Base-by-base conservation (phyloP, 2,329 filamentous ascomycete genomes). In the Diplodia sapinea region DNA sequence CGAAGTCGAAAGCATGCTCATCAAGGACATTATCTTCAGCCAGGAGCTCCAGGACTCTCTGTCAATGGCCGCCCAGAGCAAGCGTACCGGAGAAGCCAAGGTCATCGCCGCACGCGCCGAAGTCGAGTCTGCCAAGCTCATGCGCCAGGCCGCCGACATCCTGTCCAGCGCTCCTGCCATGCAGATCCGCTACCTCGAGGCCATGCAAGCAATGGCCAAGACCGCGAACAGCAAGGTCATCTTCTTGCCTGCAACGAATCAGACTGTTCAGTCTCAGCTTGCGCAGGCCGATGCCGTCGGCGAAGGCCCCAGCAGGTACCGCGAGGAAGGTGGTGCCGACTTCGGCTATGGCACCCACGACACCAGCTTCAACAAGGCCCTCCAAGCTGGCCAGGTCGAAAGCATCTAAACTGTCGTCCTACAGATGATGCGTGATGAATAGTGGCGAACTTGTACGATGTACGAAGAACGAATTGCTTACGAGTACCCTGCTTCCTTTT, bases 201-300 rank as follows among this genome's bases (percentile, higher is more conserved):
- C 95, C 4, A 98, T 98, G 94, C 95, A 98, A 79, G 88, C 92
- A 51, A 99, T 99, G 94, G 95, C 95, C 74, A 98, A 97, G 87
- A 88, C 88, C 0, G 92, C 93, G 57, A 96, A 93, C 81, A 87
- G 85, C 80, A 96, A 96, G 82, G 91, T 95, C 74, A 94, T 94
- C 73, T 94, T 95, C 85, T 77, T 95, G 72, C 91, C 91, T 1
- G 88, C 84, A 9, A 72, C 70, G 54, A 87, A 86, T 78, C 87
- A 91, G 80, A 88, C 86, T 17, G 86, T 89, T 75, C 83, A 83
- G 71, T 77, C 80, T 66, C 81, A 85, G 69, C 76, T 88, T 65
- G 79, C 82, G 2, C 74, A 81, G 49, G 83, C 83, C 20, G 33
- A 66, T 36, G 78, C 78, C 5, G 79, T 82, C 55, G 87, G 85